These are phyloP conservation scores for Gaertneriomyces sp. DNA, from an alignment of 192 early-diverging fungal species.

Conservation along the genomic window DNA sequence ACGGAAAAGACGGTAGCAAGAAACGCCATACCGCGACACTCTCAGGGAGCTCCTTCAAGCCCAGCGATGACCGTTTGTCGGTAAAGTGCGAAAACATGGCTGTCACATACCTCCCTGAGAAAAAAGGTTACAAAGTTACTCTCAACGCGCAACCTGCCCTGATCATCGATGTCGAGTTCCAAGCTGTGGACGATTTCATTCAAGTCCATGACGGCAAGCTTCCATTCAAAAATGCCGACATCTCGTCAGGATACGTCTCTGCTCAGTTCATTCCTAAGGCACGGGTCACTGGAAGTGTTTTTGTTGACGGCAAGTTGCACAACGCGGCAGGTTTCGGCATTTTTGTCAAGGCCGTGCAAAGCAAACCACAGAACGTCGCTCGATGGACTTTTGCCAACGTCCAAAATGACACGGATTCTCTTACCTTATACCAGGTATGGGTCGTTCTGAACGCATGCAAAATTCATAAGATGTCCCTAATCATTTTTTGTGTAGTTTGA, in stretches of 20 bases:
- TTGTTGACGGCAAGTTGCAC: slow-evolving; percentile 62
- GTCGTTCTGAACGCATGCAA: not conserved
- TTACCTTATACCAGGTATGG: slow-evolving; percentile 52
- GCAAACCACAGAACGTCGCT: slow-evolving; percentile 77
- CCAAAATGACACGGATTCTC: slow-evolving; percentile 57
- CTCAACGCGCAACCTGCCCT: slow-evolving; percentile 48
- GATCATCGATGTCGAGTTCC: slow-evolving; percentile 66
- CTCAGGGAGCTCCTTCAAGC: slow-evolving; percentile 67
- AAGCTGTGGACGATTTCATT: slow-evolving; percentile 63
- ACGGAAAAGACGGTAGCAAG: slow-evolving; percentile 57
- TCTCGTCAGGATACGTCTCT: slow-evolving; percentile 59
- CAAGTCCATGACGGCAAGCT: slow-evolving; percentile 82
- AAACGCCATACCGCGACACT: slow-evolving; percentile 61
- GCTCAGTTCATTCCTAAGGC: slow-evolving; percentile 84
- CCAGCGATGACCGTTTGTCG: slow-evolving; percentile 69
- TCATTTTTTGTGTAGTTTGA: slow-evolving; percentile 66
- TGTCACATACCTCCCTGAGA: slow-evolving; percentile 50
- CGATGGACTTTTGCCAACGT: slow-evolving; percentile 87
- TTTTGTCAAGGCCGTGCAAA: slow-evolving; percentile 83
- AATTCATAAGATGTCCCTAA: not conserved
- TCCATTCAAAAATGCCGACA: slow-evolving; percentile 54
- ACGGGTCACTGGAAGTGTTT: slow-evolving; percentile 66
- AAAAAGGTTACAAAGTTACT: slow-evolving; percentile 46
- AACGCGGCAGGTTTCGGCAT: slow-evolving; percentile 69
- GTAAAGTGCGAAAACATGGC: slow-evolving; percentile 72